These are phyloP conservation scores for Geranium rotundifolium DNA, from an alignment of 345 rosid genomes.

Conservation along the genomic window DNA sequence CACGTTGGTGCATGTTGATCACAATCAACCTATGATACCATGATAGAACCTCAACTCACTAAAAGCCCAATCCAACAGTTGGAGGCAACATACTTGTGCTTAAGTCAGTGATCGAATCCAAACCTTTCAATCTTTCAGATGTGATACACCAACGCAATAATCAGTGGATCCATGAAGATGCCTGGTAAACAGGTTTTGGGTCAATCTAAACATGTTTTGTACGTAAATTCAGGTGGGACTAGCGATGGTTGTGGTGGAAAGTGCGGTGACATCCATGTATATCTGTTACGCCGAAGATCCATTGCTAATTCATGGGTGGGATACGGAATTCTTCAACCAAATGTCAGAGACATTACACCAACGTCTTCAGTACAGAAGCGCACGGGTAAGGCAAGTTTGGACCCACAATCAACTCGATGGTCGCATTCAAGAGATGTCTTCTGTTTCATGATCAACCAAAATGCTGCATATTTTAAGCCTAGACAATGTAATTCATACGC, in stretches of 20 bases:
- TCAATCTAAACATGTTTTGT: neutral
- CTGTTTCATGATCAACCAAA: slow-evolving; percentile 10
- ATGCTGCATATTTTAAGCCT: no score
- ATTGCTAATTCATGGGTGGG: slow-evolving; percentile 62
- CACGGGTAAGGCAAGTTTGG: slow-evolving; percentile 47
- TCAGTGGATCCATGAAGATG: no score
- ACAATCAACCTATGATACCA: no score
- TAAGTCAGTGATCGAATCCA: no score
- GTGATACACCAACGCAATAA: no score
- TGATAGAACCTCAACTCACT: no score
- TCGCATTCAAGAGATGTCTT: slow-evolving; percentile 15
- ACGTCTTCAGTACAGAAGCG: slow-evolving; percentile 75
- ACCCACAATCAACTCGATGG: slow-evolving; percentile 27
- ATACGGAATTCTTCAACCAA: slow-evolving; percentile 51
- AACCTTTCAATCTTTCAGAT: no score
- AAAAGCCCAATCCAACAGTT: no score
- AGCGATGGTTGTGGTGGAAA: slow-evolving; percentile 77
- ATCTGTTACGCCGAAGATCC: slow-evolving; percentile 92
- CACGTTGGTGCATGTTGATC: no score
- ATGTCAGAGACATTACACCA: slow-evolving; percentile 73
- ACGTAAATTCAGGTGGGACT: slow-evolving; percentile 54
- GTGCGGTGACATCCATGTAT: slow-evolving; percentile 85
- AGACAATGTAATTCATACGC: no score
- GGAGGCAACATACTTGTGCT: no score
- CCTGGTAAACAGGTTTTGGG: no score